Base-by-base conservation (phyloP, 2,329 filamentous ascomycete species). In the Lizonia empirigonia region DNA sequence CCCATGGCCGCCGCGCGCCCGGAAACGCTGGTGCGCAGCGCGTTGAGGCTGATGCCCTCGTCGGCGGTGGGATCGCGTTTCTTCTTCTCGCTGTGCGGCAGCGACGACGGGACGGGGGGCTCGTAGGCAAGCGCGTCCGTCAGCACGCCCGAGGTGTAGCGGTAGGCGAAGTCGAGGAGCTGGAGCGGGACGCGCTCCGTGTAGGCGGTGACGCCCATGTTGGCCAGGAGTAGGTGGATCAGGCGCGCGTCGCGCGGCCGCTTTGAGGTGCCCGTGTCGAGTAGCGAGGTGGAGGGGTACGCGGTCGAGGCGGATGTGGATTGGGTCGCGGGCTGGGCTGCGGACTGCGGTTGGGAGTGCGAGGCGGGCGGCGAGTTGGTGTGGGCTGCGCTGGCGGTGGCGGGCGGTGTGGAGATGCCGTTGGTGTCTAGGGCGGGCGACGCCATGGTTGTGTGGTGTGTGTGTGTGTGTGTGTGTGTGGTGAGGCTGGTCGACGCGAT, bases 121-220 rank as follows among this genome's bases (percentile, higher is more conserved):
- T 71, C 68, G 63, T 74, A 71, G 3, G 59, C 56, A 1, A 73
- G 55, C 5, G 71, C 86, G 75, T 91, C 88, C 59, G 78, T 84
- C 16, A 92, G 83, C 27, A 92, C 80, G 50, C 83, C 82, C 1
- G 85, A 85, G 8, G 87, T 90, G 79, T 91, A 89, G 29, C 90
- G 85, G 80, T 94, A 94, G 39, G 90, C 88, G 69, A 93, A 93
- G 60, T 94, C 90, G 70, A 94, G 85, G 39, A 94, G 85, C 51
- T 92, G 85, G 0, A 93, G 82, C 0, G 90, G 90, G 1, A 94
- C 89, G 65, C 90, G 89, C 71, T 88, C 84, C 72, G 93, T 89
- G 79, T 91, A 94, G 32, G 86, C 81, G 4, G 87, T 86, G 8
- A 93, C 89, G 67, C 89, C 89, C 64, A 91, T 87, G 7, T 87